These are phyloP conservation scores for Arthrobotrys sphaeroides DNA, from an alignment of 2,329 filamentous ascomycete genomes.

Conservation along the genomic window DNA sequence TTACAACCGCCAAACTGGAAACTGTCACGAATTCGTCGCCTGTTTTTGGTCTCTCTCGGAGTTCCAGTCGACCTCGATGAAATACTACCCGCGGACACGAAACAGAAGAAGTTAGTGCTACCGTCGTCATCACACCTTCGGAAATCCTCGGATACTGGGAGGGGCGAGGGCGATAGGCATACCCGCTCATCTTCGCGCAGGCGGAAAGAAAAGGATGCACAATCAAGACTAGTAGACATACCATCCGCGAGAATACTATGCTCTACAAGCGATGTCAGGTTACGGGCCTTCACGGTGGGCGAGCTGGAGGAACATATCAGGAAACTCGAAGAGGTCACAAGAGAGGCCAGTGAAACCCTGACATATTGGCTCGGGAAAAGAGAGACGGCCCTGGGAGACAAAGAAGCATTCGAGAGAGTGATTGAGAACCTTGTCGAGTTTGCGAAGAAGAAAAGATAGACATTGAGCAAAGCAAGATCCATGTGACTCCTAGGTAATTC, in stretches of 20 bases:
- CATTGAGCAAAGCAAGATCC: background rate
- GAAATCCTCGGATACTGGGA: slow-evolving; percentile 47
- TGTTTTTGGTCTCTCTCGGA: slow-evolving; percentile 94
- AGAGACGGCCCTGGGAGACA: slow-evolving; percentile 57
- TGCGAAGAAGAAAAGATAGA: slow-evolving; percentile 54
- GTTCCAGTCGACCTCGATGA: slow-evolving; percentile 97
- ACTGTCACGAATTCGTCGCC: slow-evolving; percentile 87
- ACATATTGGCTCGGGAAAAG: slow-evolving; percentile 58
- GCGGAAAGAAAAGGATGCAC: slow-evolving; percentile 59
- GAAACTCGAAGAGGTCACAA: slow-evolving; percentile 56
- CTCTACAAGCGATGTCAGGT: slow-evolving; percentile 57
- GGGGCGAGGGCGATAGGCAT: slow-evolving; percentile 53
- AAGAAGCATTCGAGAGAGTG: slow-evolving; percentile 59
- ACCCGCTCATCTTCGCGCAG: slow-evolving; percentile 61
- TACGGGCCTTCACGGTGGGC: slow-evolving; percentile 54
- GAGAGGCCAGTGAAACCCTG: slow-evolving; percentile 56
- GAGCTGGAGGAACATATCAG: slow-evolving; percentile 57
- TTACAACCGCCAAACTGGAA: slow-evolving; percentile 98
- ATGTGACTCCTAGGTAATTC: background rate
- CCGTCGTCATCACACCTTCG: slow-evolving; percentile 70
- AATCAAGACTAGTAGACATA: slow-evolving; percentile 56
- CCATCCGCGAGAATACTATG: slow-evolving; percentile 57
- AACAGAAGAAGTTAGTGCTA: slow-evolving; percentile 96
- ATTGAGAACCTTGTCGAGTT: slow-evolving; percentile 59
- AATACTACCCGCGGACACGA: slow-evolving; percentile 86